Evolutionary conservation across 2,329 filamentous ascomycete genomes (phyloP).

Genomic region (Pestalotiopsis sp.): DNA sequence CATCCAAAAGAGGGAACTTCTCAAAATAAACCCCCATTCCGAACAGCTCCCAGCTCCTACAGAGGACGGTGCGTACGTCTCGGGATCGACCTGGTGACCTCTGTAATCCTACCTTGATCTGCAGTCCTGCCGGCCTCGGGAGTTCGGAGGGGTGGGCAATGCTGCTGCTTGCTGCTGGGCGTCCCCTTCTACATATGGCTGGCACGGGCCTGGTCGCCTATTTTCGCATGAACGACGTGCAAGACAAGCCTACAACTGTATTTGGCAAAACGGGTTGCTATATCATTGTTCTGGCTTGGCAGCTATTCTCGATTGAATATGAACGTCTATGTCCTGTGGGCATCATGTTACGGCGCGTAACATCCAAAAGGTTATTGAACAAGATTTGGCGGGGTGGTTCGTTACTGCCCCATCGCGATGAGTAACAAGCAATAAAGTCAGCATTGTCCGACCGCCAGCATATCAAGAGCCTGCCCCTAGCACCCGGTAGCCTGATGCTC

Average conservation of each 20-base stretch:
- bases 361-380: background rate
- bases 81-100: conserved; percentile 2
- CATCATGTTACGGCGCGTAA: background rate
- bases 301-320: background rate
- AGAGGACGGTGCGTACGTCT: conserved; percentile 2
- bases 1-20: background rate
- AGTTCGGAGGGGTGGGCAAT: background rate
- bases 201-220: conserved; percentile 4
- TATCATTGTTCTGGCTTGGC: background rate
- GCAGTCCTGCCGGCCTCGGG: background rate
- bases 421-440: background rate
- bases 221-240: background rate
- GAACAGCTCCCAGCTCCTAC: conserved; percentile 1
- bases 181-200: background rate
- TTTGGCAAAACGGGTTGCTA: background rate
- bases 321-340: background rate
- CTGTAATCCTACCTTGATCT: background rate
- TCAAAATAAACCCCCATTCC: background rate
- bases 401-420: background rate
- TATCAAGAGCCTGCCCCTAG: background rate
- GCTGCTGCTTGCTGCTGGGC: background rate
- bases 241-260: background rate
- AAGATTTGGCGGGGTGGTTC: background rate
- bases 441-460: background rate
- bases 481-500: background rate